Percentiles rank a stretch among this genome's conserved stretches.
Conservation (phyloP, 108 stramenopile species). For the Fragilaria radians region DNA sequence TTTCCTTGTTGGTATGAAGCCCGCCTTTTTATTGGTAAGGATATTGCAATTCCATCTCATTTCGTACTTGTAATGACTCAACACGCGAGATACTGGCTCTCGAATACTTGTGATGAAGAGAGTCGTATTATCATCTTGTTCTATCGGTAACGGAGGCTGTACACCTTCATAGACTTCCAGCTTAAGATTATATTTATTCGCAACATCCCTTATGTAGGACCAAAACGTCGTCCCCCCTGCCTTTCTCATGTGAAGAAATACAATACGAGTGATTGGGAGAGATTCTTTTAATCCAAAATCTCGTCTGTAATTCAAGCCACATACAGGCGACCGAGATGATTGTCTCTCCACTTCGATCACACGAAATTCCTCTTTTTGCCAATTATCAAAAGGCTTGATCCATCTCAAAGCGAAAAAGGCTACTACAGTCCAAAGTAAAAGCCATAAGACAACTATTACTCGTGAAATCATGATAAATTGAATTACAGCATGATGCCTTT, state of each 20-base stretch:
- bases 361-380: no score
- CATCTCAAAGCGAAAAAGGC: no score
- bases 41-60: constrained; percentile 6
- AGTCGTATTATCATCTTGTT: neutral
- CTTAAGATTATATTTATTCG: neutral
- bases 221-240: constrained; percentile 5
- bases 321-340: neutral
- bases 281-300: neutral
- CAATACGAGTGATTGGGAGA: neutral
- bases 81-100: neutral
- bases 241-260: constrained; percentile 7
- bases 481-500: no score
- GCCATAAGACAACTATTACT: no score
- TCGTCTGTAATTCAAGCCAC: neutral
- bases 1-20: neutral
- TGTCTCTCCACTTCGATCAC: no score
- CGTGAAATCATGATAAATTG: no score
- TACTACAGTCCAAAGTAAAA: no score
- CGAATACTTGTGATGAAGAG: constrained; percentile 5
- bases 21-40: neutral
- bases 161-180: neutral
- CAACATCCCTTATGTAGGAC: neutral
- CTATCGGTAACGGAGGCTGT: neutral
- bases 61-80: constrained; percentile 15
- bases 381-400: no score